Percentiles rank a stretch among this genome's conserved stretches.
These are phyloP conservation scores for Cercospora sesami DNA, from an alignment of 2,329 filamentous ascomycete species.

Conservation along the genomic window DNA sequence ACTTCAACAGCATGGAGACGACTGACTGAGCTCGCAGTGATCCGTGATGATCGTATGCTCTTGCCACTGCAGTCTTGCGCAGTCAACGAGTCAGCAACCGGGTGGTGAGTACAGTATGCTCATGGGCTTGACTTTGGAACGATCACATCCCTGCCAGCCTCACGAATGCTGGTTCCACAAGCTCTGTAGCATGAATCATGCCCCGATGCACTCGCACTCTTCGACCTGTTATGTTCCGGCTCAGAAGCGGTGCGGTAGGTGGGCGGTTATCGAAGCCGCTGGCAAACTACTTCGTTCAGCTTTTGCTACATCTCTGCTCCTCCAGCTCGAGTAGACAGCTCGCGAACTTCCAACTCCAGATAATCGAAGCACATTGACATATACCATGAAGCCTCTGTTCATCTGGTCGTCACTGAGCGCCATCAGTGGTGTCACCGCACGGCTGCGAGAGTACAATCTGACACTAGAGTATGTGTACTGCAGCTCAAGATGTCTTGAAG, in stretches of 20 bases:
- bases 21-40: neutral
- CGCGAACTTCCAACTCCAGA: neutral
- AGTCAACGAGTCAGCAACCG: neutral
- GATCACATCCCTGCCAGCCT: neutral
- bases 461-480: slow-evolving; percentile 18
- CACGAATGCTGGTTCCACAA: neutral
- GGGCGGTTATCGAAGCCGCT: neutral
- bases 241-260: neutral
- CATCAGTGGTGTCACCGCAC: neutral
- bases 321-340: neutral
- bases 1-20: neutral
- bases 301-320: neutral
- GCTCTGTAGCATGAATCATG: neutral
- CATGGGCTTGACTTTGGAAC: neutral
- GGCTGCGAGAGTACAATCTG: slow-evolving; percentile 24
- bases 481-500: neutral
- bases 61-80: neutral
- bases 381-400: neutral
- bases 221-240: neutral
- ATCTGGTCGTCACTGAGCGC: neutral
- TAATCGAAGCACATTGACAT: neutral
- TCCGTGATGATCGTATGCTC: no score
- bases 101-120: neutral
- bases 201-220: neutral
- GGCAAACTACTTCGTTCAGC: neutral